These are phyloP conservation scores for Ormosia emarginata DNA, from an alignment of 306 rosid species.

Conservation along the genomic window DNA sequence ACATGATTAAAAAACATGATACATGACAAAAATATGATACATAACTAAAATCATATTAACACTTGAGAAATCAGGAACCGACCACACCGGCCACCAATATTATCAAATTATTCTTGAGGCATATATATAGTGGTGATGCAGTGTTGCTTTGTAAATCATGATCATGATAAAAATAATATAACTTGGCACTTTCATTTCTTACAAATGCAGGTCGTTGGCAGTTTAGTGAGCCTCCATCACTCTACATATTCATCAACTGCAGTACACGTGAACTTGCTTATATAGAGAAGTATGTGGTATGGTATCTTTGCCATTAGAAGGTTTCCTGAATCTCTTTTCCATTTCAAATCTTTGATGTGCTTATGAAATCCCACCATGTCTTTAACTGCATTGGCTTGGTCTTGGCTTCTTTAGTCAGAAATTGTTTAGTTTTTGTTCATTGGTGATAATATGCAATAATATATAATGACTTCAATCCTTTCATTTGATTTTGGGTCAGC, in stretches of 20 bases:
- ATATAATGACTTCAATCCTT: neutral
- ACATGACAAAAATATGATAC: no score
- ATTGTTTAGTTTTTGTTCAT: neutral
- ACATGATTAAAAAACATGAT: no score
- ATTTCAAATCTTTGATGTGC: constrained; percentile 11
- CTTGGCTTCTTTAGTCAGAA: constrained; percentile 1
- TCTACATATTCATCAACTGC: constrained; percentile 79
- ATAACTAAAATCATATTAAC: no score
- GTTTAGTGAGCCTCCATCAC: constrained; percentile 76
- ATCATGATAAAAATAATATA: constrained; percentile 7
- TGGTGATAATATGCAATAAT: neutral
- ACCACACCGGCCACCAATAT: no score
- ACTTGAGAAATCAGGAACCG: no score
- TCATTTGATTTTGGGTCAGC: constrained; percentile 21
- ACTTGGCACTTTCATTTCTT: constrained; percentile 28
- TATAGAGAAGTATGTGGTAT: constrained; percentile 96
- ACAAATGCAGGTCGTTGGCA: constrained; percentile 81
- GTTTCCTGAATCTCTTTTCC: constrained; percentile 6
- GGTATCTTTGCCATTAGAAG: constrained; percentile 44
- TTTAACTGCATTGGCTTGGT: constrained; percentile 2
- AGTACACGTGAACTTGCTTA: constrained; percentile 86
- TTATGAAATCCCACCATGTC: neutral
- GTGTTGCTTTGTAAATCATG: neutral
- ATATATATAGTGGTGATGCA: constrained; percentile 6
- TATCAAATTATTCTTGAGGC: constrained; percentile 16